Evolutionary conservation across 495 filamentous ascomycete species (phyloP), one percentile per base, ranked within the genome.

Genomic region (Cladorrhinum samala): DNA sequence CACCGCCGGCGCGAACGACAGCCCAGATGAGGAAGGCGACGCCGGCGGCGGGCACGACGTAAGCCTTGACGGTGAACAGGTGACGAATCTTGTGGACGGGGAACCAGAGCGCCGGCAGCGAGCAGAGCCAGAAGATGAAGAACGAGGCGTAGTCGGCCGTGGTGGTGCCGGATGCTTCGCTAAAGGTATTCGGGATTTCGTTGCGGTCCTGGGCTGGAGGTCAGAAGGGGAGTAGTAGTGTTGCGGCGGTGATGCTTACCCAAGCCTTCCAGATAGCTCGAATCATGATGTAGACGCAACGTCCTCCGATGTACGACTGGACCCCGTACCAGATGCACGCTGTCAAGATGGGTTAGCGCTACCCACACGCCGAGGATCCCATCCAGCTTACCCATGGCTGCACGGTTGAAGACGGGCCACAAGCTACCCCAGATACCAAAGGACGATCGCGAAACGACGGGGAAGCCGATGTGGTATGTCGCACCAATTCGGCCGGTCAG

Each of bases 11-110:
- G 24, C 86, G 83, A 49, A 88, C 81, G 38, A 95, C 81, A 9
- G 88, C 80, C 91, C 91, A 96, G 57, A 91, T 90, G 69, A 95
- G 89, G 76, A 91, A 95, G 19, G 87, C 80, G 49, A 96, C 77
- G 39, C 87, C 91, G 21, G 90, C 90, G 38, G 79, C 76, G 0
- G 91, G 91, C 2, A 94, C 91, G 55, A 94, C 83, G 63, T 81
- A 87, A 5, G 90, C 80, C 72, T 96, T 96, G 62, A 87, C 88
- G 17, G 91, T 96, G 68, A 96, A 96, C 18, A 96, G 75, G 68
- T 96, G 91, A 47, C 91, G 74, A 59, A 88, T 79, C 69, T 84
- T 73, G 61, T 87, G 81, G 6, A 88, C 85, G 1, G 83, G 85
- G 61, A 85, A 85, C 86, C 89, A 96, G 46, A 96, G 84, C 7